A percentile compares a stretch with the other conserved stretches of the same genome.
phyloP scores from a whole-genome alignment of 176 grass and related monocot genomes.

The Coix lacrymajobi region DNA sequence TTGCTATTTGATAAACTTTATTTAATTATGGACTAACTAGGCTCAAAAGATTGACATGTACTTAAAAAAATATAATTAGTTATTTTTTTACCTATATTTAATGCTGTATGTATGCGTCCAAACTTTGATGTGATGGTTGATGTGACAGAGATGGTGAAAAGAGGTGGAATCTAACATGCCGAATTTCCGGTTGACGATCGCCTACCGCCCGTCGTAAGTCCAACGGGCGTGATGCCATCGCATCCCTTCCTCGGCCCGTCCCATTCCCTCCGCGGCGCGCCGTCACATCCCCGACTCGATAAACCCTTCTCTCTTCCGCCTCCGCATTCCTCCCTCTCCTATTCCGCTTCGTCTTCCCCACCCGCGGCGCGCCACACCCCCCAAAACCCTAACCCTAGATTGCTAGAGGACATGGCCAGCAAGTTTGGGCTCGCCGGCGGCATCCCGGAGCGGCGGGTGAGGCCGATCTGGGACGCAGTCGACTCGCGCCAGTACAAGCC shows the following conservation, averaged over 20 bases:
- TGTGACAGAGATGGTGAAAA: too few species aligned
- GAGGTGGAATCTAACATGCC: too few species aligned
- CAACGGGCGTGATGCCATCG: background rate
- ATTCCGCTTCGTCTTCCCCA: background rate
- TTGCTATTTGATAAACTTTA: too few species aligned
- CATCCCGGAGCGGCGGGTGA: constrained; percentile 83
- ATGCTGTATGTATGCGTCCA: too few species aligned
- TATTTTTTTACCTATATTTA: too few species aligned
- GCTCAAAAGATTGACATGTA: too few species aligned
- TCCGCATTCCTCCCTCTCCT: background rate
- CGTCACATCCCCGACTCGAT: constrained; percentile 34
- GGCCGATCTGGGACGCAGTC: constrained; percentile 94
- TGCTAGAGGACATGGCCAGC: constrained; percentile 54
- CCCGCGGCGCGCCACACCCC: constrained; percentile 1
- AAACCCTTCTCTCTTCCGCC: constrained; percentile 37
- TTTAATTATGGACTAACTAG: too few species aligned
- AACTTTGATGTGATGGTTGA: too few species aligned
- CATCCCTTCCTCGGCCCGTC: constrained; percentile 18
- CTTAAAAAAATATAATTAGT: too few species aligned
- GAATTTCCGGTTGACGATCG: background rate
- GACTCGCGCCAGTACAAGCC: constrained; percentile 93
- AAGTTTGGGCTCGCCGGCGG: constrained; percentile 88
- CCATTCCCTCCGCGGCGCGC: background rate
- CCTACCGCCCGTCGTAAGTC: background rate
- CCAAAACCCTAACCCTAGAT: constrained; percentile 54